Conservation (phyloP, 2,329 filamentous ascomycete species). For the Claviceps pusilla region DNA sequence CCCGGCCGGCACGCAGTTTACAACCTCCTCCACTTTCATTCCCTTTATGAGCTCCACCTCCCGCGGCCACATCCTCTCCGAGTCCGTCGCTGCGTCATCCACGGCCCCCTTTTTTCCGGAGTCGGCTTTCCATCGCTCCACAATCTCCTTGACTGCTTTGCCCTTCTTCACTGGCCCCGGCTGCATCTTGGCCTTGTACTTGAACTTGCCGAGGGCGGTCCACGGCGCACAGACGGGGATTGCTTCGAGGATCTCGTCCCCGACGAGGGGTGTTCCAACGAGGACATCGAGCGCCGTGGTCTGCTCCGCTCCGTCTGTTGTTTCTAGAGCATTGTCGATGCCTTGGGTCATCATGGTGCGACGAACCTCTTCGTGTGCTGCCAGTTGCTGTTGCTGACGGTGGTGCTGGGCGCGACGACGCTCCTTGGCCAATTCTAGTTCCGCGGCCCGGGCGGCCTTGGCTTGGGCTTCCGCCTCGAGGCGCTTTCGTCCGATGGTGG, state of each 20-base stretch:
- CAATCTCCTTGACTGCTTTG: conserved; percentile 79
- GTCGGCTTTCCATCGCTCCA: conserved; percentile 64
- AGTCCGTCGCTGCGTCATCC: conserved; percentile 45
- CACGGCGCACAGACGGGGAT: conserved; percentile 52
- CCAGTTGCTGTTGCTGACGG: conserved; percentile 57
- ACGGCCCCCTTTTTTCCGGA: conserved; percentile 41
- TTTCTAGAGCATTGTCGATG: conserved; percentile 43
- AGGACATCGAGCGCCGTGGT: conserved; percentile 50
- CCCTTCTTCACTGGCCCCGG: conserved; percentile 84
- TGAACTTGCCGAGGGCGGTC: conserved; percentile 51
- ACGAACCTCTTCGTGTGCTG: conserved; percentile 59
- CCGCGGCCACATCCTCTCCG: conserved; percentile 66
- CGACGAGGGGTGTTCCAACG: conserved; percentile 60
- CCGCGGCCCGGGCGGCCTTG: conserved; percentile 52
- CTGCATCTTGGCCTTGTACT: conserved; percentile 92
- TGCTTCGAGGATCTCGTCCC: conserved; percentile 65
- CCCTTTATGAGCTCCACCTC: conserved; percentile 75
- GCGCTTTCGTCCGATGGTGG: conserved; percentile 49
- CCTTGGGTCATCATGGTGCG: conserved; percentile 44
- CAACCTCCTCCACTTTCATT: conserved; percentile 67
- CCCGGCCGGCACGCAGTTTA: conserved; percentile 65
- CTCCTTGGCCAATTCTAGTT: conserved; percentile 54
- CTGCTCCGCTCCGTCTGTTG: conserved; percentile 41
- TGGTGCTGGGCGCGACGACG: conserved; percentile 69
- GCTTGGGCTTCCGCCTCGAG: conserved; percentile 53